phyloP scores from a whole-genome alignment of 352 stramenopile genomes.

The Pythium volutum region DNA sequence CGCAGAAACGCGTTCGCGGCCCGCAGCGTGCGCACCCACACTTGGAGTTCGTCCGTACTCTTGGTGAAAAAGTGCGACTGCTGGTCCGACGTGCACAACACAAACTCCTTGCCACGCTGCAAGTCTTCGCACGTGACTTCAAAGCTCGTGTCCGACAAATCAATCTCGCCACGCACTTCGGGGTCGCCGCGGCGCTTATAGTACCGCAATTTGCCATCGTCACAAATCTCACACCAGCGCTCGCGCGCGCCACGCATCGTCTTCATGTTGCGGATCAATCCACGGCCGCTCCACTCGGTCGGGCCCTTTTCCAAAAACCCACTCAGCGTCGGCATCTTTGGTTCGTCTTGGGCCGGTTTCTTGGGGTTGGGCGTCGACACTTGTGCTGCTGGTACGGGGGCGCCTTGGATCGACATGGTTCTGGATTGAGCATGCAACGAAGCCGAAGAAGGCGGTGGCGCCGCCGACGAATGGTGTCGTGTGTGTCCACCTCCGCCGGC shows the following conservation, averaged over 20 bases:
- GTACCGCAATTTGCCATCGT: constrained; percentile 74
- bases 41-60: constrained; percentile 61
- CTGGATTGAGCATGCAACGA: background rate
- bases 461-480: background rate
- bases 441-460: background rate
- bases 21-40: constrained; percentile 78
- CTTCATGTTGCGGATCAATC: constrained; percentile 82
- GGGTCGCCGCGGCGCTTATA: constrained; percentile 85
- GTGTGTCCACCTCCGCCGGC: background rate
- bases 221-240: constrained; percentile 80
- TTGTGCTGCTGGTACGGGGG: background rate
- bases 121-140: constrained; percentile 82
- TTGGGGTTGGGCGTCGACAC: background rate
- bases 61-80: constrained; percentile 87
- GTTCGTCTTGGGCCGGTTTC: constrained; percentile 28
- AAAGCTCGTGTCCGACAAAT: constrained; percentile 71
- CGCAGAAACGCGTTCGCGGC: constrained; percentile 64
- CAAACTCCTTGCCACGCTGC: constrained; percentile 70
- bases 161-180: constrained; percentile 80
- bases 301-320: constrained; percentile 85
- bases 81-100: constrained; percentile 77
- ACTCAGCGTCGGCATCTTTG: constrained; percentile 67
- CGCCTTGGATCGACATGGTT: background rate
- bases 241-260: constrained; percentile 81
- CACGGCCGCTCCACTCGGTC: constrained; percentile 79